Conservation (phyloP, 345 rosid species). For the Brassica nigra region DNA sequence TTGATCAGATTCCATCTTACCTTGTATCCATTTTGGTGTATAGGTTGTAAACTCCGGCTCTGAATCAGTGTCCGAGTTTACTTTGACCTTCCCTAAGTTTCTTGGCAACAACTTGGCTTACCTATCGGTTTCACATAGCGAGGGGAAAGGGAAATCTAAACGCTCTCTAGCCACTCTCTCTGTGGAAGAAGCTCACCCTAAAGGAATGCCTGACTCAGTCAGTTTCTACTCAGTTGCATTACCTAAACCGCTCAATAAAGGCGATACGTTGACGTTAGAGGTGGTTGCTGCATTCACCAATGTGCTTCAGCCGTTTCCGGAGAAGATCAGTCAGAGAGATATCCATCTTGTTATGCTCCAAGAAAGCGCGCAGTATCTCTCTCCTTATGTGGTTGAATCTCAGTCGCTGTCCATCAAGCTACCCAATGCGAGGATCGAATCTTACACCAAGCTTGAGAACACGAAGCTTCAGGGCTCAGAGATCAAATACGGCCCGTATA, state of each 20-base stretch:
- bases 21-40: conserved; percentile 16
- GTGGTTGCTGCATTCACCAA: conserved; percentile 66
- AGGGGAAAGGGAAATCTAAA: conserved; percentile 77
- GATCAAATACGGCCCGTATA: conserved; percentile 88
- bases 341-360: conserved; percentile 81
- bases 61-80: conserved; percentile 64
- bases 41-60: conserved; percentile 79
- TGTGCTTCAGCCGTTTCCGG: conserved; percentile 73
- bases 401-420: conserved; percentile 76
- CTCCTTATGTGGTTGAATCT: conserved; percentile 70
- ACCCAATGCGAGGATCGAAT: conserved; percentile 74
- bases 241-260: conserved; percentile 59
- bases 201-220: conserved; percentile 65
- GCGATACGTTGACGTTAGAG: conserved; percentile 64
- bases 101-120: conserved; percentile 70
- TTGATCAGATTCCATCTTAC: conserved; percentile 8
- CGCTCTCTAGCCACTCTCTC: conserved; percentile 50
- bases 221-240: conserved; percentile 61
- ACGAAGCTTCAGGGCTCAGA: conserved; percentile 68
- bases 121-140: conserved; percentile 51
- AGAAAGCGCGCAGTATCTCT: conserved; percentile 74
- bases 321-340: conserved; percentile 82
- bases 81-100: conserved; percentile 67
- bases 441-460: conserved; percentile 73
- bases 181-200: conserved; percentile 40